Evolutionary conservation across 2,329 filamentous ascomycete genomes (phyloP).

Genomic region (Fonsecaea nubica): DNA sequence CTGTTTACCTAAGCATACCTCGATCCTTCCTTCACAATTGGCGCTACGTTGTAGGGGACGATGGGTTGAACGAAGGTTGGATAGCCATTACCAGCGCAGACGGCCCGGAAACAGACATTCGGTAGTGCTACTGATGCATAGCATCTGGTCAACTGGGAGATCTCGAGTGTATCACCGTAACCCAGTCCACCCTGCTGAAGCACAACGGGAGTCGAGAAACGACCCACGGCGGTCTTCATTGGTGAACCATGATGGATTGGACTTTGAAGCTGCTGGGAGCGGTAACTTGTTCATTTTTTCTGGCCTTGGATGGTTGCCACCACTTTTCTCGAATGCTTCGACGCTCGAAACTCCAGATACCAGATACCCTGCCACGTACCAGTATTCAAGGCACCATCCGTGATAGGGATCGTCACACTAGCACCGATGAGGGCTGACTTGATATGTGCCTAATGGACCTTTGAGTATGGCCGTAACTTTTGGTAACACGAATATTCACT

Average conservation of each 20-base stretch:
- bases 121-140: background rate
- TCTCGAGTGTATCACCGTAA: background rate
- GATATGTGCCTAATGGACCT: slow-evolving; percentile 73
- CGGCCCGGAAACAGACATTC: background rate
- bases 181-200: background rate
- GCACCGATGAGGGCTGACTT: slow-evolving; percentile 90
- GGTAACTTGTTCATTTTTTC: slow-evolving; percentile 48
- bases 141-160: background rate
- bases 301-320: slow-evolving; percentile 96
- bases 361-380: slow-evolving; percentile 77
- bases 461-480: background rate
- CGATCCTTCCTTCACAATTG: background rate
- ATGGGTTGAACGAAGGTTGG: background rate
- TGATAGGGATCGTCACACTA: slow-evolving; percentile 89
- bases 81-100: background rate
- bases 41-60: background rate
- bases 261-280: background rate
- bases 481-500: slow-evolving; percentile 40
- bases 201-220: background rate
- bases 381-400: slow-evolving; percentile 75
- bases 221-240: background rate
- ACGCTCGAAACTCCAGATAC: slow-evolving; percentile 86
- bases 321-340: slow-evolving; percentile 78
- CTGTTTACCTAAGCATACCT: background rate
- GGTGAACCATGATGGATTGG: background rate